A percentile compares a stretch with the other conserved stretches of the same genome.
phyloP scores from a whole-genome alignment of 306 rosid genomes.

The Potentilla sterilis region DNA sequence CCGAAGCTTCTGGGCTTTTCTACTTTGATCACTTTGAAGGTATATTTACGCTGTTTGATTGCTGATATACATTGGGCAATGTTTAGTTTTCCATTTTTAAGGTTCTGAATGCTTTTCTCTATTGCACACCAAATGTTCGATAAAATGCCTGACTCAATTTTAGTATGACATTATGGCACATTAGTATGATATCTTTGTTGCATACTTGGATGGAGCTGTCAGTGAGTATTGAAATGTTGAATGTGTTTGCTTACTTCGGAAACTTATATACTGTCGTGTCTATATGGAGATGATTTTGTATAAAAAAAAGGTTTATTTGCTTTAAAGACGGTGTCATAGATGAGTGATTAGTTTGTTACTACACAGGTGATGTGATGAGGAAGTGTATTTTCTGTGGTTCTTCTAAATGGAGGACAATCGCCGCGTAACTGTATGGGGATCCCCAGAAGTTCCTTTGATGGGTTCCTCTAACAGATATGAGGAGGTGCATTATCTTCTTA shows the following conservation, averaged over 20 bases:
- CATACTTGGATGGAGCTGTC: background rate
- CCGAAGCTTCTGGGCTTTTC: background rate
- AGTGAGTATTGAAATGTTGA: background rate
- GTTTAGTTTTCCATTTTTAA: background rate
- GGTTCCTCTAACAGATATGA: constrained; percentile 53
- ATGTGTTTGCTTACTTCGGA: background rate
- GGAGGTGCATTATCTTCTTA: constrained; percentile 39
- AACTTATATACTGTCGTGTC: background rate
- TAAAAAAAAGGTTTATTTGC: no score
- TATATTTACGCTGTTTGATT: background rate
- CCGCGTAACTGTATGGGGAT: constrained; percentile 14
- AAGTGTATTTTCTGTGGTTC: constrained; percentile 17
- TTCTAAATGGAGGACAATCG: constrained; percentile 21
- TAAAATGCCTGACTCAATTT: background rate
- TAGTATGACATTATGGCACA: background rate
- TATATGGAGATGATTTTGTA: background rate
- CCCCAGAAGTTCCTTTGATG: constrained; percentile 33
- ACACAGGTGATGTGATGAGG: constrained; percentile 41
- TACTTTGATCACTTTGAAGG: background rate
- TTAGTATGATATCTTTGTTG: background rate
- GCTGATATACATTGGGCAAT: background rate
- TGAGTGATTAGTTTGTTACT: constrained; percentile 7
- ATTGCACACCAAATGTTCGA: background rate
- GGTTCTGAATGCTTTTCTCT: background rate
- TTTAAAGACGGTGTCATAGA: background rate